These are phyloP conservation scores for Sporothrix mexicana DNA, from an alignment of 2,329 filamentous ascomycete genomes.

Conservation along the genomic window DNA sequence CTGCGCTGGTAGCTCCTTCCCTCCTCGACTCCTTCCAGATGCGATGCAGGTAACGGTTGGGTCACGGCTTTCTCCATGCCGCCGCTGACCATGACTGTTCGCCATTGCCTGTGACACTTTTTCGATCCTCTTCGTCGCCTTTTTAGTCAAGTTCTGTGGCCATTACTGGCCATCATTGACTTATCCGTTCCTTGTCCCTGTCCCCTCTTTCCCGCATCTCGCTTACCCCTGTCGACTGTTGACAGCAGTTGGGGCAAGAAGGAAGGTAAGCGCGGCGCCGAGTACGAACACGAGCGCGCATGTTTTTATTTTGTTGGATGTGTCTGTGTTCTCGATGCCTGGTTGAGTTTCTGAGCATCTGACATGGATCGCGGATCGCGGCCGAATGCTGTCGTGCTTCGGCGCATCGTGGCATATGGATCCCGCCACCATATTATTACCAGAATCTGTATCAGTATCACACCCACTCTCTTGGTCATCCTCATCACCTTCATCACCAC, in stretches of 20 bases:
- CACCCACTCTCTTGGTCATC: neutral
- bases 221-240: conserved; percentile 3
- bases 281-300: conserved; percentile 23
- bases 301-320: conserved; percentile 8
- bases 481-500: neutral
- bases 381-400: neutral
- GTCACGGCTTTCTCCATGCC: conserved; percentile 14
- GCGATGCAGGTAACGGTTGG: conserved; percentile 21
- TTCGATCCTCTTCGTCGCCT: neutral
- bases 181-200: neutral
- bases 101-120: neutral
- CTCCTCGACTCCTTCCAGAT: conserved; percentile 10
- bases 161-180: neutral
- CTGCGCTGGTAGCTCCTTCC: neutral
- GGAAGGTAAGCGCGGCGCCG: neutral
- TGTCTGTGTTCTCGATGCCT: neutral
- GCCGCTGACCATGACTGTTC: neutral
- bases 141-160: neutral
- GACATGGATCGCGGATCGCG: conserved; percentile 9
- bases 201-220: conserved; percentile 13
- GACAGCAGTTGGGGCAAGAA: conserved; percentile 17
- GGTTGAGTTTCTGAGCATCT: neutral
- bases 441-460: neutral
- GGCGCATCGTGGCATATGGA: conserved; percentile 1
- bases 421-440: neutral